A percentile compares a stretch with the other conserved stretches of the same genome.
phyloP scores from a whole-genome alignment of 2,329 filamentous ascomycete genomes.

The Hypoxylon sp. region DNA sequence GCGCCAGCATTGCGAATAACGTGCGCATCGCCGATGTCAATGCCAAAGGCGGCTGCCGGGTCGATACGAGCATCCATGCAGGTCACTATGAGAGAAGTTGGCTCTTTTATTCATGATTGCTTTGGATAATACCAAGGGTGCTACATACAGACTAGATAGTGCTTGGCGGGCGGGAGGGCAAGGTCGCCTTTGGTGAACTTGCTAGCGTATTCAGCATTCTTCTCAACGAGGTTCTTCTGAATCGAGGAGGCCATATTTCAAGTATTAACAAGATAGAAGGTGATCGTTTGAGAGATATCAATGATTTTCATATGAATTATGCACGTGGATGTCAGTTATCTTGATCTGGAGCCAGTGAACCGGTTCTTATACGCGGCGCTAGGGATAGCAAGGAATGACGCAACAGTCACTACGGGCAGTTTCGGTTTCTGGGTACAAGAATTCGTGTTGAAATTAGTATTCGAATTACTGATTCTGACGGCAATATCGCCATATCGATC shows the following conservation, averaged over 20 bases:
- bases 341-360: background rate
- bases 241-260: slow-evolving; percentile 57
- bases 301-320: background rate
- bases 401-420: slow-evolving; percentile 9
- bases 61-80: slow-evolving; percentile 88
- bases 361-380: slow-evolving; percentile 21
- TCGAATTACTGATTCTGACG: slow-evolving; percentile 6
- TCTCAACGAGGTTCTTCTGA: slow-evolving; percentile 69
- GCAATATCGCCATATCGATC: slow-evolving; percentile 37
- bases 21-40: slow-evolving; percentile 82
- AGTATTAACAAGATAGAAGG: too few species aligned
- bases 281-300: background rate
- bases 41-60: slow-evolving; percentile 77
- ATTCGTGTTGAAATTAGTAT: slow-evolving; percentile 3
- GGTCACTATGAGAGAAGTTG: slow-evolving; percentile 65
- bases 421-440: background rate
- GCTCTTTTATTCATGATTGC: slow-evolving; percentile 6
- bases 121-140: background rate
- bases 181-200: slow-evolving; percentile 77
- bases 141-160: slow-evolving; percentile 73
- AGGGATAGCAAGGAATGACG: slow-evolving; percentile 15
- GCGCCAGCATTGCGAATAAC: slow-evolving; percentile 82
- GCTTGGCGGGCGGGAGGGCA: slow-evolving; percentile 77
- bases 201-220: slow-evolving; percentile 71
- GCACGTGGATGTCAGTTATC: background rate